Percentiles rank a stretch among this genome's conserved stretches.
Conservation (phyloP, 75 land plant genomes). For the Adiantum capillusveneris region DNA sequence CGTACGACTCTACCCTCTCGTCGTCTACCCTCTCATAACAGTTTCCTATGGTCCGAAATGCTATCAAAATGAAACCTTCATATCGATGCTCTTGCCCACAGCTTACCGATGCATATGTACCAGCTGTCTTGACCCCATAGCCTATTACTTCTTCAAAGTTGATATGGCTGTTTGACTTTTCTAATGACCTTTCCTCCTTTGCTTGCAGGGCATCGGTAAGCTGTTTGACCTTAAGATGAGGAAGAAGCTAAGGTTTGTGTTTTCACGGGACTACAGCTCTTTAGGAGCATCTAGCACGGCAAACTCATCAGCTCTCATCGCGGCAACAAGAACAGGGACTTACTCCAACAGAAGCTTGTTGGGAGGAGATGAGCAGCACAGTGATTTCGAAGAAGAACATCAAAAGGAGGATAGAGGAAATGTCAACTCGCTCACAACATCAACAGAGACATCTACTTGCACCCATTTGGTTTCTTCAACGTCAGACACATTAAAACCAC, state of each 20-base stretch:
- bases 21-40: no score
- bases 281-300: background rate
- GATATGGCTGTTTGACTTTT: no score
- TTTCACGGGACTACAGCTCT: background rate
- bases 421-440: background rate
- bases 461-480: background rate
- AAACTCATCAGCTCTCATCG: background rate
- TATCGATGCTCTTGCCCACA: background rate
- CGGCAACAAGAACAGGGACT: background rate
- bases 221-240: background rate
- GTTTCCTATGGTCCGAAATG: background rate
- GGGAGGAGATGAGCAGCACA: background rate
- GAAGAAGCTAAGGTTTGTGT: conserved; percentile 1
- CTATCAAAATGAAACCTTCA: background rate
- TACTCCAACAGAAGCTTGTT: background rate
- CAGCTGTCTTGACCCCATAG: no score
- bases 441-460: background rate
- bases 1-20: background rate
- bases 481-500: background rate
- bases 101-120: no score
- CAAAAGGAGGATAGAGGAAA: background rate
- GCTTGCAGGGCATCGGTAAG: background rate
- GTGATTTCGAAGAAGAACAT: background rate
- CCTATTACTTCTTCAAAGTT: no score
- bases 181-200: no score